phyloP scores from a whole-genome alignment of 306 rosid genomes.

The Gastrolobium villosum region DNA sequence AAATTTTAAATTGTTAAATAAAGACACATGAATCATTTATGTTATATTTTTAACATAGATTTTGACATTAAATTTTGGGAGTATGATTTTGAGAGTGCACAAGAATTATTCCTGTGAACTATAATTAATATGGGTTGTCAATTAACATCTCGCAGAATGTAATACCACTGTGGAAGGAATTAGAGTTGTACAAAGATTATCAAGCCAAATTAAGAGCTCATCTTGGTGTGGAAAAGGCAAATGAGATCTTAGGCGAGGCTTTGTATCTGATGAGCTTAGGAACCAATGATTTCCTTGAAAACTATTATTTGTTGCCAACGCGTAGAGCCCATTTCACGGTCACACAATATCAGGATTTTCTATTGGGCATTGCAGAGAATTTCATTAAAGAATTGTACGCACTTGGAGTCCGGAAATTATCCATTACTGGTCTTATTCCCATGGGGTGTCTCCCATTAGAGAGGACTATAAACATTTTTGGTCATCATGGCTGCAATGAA shows the following conservation, averaged over 20 bases:
- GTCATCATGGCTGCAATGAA: slow-evolving; percentile 42
- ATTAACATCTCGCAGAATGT: slow-evolving; percentile 50
- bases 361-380: slow-evolving; percentile 38
- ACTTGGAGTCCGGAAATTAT: slow-evolving; percentile 51
- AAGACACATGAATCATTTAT: no score
- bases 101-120: background rate
- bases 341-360: slow-evolving; percentile 54
- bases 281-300: slow-evolving; percentile 60
- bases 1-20: no score
- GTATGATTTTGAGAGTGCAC: background rate
- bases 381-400: slow-evolving; percentile 45
- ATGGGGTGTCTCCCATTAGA: slow-evolving; percentile 56
- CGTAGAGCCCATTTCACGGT: slow-evolving; percentile 40
- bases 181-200: slow-evolving; percentile 56
- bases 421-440: slow-evolving; percentile 52
- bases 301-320: slow-evolving; percentile 48
- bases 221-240: slow-evolving; percentile 49
- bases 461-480: slow-evolving; percentile 44
- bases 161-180: slow-evolving; percentile 61
- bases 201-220: slow-evolving; percentile 51
- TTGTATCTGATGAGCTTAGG: slow-evolving; percentile 58
- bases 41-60: background rate
- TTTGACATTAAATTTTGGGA: background rate
- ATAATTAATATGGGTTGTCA: background rate
- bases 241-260: slow-evolving; percentile 48